Evolutionary conservation across 2,329 filamentous ascomycete species (phyloP).

Genomic region (Epichloe gansuensis): DNA sequence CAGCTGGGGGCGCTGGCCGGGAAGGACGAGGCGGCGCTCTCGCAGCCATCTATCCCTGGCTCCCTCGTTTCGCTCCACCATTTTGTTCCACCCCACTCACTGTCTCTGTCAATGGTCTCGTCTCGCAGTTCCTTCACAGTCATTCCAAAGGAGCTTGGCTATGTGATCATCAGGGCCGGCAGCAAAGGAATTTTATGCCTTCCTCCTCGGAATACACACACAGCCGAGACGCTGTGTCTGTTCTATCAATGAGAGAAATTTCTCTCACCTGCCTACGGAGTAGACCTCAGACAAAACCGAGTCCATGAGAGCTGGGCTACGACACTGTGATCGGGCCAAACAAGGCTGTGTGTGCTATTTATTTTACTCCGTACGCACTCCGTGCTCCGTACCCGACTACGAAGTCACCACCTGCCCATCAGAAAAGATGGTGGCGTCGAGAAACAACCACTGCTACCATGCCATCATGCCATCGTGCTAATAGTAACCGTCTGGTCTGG

Average conservation of each 20-base stretch:
- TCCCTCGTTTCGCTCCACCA: constrained; percentile 3
- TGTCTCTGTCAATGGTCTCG: neutral
- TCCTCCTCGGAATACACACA: neutral
- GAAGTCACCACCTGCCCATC: neutral
- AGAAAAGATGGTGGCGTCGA: neutral
- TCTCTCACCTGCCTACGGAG: too few species aligned
- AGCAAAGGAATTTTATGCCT: neutral
- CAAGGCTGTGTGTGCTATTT: too few species aligned
- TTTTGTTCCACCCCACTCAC: neutral
- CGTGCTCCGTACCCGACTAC: too few species aligned
- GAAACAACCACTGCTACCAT: neutral
- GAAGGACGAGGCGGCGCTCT: neutral
- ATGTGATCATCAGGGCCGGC: neutral
- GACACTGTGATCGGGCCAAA: neutral
- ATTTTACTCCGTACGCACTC: too few species aligned
- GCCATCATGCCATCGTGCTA: too few species aligned
- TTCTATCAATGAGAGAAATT: too few species aligned
- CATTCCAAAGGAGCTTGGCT: neutral
- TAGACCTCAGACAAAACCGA: neutral
- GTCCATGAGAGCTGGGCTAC: neutral
- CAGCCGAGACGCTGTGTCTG: too few species aligned
- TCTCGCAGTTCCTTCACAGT: neutral
- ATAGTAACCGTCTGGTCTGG: too few species aligned
- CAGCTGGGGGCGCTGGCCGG: constrained; percentile 1
- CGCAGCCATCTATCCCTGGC: neutral